A percentile compares a stretch with the other conserved stretches of the same genome.
Conservation (phyloP, 305 asterid genomes). For the Solanum hybrid region DNA sequence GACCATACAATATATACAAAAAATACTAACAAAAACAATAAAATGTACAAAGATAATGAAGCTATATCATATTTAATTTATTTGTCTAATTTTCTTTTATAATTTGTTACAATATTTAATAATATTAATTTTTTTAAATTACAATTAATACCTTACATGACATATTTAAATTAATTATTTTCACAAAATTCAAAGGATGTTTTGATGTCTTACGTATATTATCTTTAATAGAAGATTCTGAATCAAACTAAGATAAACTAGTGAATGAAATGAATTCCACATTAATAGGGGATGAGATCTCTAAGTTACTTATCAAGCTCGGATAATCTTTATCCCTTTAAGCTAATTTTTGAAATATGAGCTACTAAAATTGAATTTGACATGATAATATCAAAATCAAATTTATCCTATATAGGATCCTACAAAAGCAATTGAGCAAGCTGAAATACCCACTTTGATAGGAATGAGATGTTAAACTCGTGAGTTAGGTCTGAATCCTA, state of each 20-base stretch:
- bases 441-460: too few species aligned
- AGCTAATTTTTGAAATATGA: not conserved
- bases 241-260: not conserved
- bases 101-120: not conserved
- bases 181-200: too few species aligned
- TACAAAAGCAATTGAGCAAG: too few species aligned
- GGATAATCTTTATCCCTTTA: not conserved
- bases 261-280: not conserved
- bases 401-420: too few species aligned
- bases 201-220: too few species aligned
- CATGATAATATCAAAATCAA: not conserved
- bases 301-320: fast-evolving
- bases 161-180: too few species aligned
- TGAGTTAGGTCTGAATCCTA: not conserved
- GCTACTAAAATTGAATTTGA: not conserved
- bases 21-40: not conserved
- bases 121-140: not conserved
- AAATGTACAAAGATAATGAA: not conserved
- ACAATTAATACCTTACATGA: not conserved
- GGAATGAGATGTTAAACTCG: too few species aligned
- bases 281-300: not conserved
- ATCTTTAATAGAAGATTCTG: not conserved
- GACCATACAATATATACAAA: not conserved
- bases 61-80: not conserved
- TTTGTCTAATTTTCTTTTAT: not conserved